Evolutionary conservation across 2,329 filamentous ascomycete genomes (phyloP), one percentile per base, ranked within the genome.

Genomic region (Aspergillus chevalieri): DNA sequence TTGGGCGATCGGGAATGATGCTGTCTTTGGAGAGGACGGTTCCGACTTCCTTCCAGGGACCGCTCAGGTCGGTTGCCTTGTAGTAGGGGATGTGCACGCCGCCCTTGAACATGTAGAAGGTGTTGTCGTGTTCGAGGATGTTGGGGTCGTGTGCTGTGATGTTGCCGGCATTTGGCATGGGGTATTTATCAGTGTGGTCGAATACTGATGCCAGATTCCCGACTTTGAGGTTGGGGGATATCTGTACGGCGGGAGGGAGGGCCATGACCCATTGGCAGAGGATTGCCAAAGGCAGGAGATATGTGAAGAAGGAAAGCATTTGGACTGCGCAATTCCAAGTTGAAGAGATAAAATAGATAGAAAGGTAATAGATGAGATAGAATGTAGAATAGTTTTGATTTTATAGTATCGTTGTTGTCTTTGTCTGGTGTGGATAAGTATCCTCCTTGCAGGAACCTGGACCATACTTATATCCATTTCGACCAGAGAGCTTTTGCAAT

Each of bases 51-150:
- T 56, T 50, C 64, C 64, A 66, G 6, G 62, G 63, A 1, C 63
- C 64, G 24, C 47, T 55, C 19, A 65, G 47, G 22, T 51, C 56
- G 12, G 49, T 36, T 2, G 62, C 48, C 30, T 56, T 62, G 52
- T 48, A 55, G 17, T 54, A 51, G 7, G 55, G 55, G 12, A 65
- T 39, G 44, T 56, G 47, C n/a, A 49, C 36, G 14, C 57, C 63
- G 6, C 59, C 59, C 41, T 58, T 61, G 51, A 65, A 65, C 30
- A 65, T 56, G 50, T 66, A 65, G 50, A 57, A 64, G 38, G 46
- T 33, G 17, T 47, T 49, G 14, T 64, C 44, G 42, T 53, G 50
- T 6, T 55, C 34, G 28, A 66, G 28, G 15, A 66, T 58, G 33
- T 65, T 65, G 5, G 63, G 63, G 38, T 66, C 63, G 44, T 65